A percentile compares a stretch with the other conserved stretches of the same genome.
Conservation (phyloP, 495 filamentous ascomycete genomes). For the Penicillium coprophilum region DNA sequence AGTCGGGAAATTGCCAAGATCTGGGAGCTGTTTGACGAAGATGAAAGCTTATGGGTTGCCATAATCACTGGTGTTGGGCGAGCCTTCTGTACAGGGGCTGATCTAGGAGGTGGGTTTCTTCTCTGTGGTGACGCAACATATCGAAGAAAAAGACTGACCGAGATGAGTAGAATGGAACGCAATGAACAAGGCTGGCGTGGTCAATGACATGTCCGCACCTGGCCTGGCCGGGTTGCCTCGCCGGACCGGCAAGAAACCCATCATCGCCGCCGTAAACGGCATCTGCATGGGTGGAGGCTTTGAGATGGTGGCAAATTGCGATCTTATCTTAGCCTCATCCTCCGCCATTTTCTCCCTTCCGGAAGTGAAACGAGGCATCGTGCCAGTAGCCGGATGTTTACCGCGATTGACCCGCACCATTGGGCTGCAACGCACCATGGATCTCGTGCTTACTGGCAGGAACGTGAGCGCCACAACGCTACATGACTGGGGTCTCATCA, state of each 20-base stretch:
- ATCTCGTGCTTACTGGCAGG: conserved; percentile 67
- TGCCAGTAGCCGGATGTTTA: conserved; percentile 67
- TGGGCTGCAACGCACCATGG: conserved; percentile 67
- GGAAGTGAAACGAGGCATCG: conserved; percentile 69
- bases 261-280: conserved; percentile 77
- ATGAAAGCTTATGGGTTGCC: conserved; percentile 51
- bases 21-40: conserved; percentile 53
- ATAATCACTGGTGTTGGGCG: conserved; percentile 57
- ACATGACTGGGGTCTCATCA: conserved; percentile 65
- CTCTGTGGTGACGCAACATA: neutral
- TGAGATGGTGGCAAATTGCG: conserved; percentile 70
- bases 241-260: conserved; percentile 52
- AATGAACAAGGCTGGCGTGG: conserved; percentile 35
- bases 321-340: conserved; percentile 61
- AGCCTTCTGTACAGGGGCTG: conserved; percentile 59
- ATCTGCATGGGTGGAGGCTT: conserved; percentile 71
- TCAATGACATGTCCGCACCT: conserved; percentile 45
- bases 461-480: conserved; percentile 57
- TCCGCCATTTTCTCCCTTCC: conserved; percentile 61
- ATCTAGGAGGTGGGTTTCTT: conserved; percentile 40
- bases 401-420: conserved; percentile 69
- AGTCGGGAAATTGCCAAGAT: conserved; percentile 50
- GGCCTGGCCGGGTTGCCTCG: conserved; percentile 57
- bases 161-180: conserved; percentile 40
- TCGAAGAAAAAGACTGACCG: neutral